A percentile compares a stretch with the other conserved stretches of the same genome.
These are phyloP conservation scores for Boletus rufocinnamomeus DNA, from an alignment of 768 basidiomycete genomes.

Conservation along the genomic window DNA sequence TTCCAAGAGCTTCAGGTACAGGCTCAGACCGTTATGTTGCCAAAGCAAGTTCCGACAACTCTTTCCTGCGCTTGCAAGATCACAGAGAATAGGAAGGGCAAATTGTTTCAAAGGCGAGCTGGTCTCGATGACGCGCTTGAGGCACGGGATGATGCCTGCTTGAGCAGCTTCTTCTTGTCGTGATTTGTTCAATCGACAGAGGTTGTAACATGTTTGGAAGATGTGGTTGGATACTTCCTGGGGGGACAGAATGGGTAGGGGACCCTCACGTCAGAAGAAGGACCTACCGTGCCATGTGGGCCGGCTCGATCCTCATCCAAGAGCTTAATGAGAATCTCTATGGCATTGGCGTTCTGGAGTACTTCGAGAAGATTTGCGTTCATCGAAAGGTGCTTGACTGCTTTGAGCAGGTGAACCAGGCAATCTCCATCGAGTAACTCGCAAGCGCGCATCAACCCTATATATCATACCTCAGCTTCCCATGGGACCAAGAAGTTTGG, in stretches of 20 bases:
- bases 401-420: conserved; percentile 87
- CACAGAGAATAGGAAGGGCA: conserved; percentile 94
- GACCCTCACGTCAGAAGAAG: neutral
- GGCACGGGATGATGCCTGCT: conserved; percentile 89
- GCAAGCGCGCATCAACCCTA: conserved; percentile 86
- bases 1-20: conserved; percentile 77
- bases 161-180: conserved; percentile 97
- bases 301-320: conserved; percentile 80
- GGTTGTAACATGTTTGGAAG: conserved; percentile 96
- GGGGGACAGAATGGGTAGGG: neutral
- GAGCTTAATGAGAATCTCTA: conserved; percentile 86
- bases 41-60: conserved; percentile 86
- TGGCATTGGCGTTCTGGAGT: conserved; percentile 92
- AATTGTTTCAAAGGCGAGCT: conserved; percentile 96
- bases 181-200: conserved; percentile 91
- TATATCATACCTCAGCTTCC: conserved; percentile 4
- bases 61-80: conserved; percentile 94
- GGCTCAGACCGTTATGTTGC: conserved; percentile 87
- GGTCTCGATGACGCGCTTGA: conserved; percentile 85
- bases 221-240: conserved; percentile 98
- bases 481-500: neutral
- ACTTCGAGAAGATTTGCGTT: conserved; percentile 87
- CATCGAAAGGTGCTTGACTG: conserved; percentile 96
- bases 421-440: conserved; percentile 86
- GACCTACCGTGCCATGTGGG: conserved; percentile 74